Evolutionary conservation across 208 protist genomes (phyloP).

Genomic region (Kentomonas sorsogonicus): DNA sequence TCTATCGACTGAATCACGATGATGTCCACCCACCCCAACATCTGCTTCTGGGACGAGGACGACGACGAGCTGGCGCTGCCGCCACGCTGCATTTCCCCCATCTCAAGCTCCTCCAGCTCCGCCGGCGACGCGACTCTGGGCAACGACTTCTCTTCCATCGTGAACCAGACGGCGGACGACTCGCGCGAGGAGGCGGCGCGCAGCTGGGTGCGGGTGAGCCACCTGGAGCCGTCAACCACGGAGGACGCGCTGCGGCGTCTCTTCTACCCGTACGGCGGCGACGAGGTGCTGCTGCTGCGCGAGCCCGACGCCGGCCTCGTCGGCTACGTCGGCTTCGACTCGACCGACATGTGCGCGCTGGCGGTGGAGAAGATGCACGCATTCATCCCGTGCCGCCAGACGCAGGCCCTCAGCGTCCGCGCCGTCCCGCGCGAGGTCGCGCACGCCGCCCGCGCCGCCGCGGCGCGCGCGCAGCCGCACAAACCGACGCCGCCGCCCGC

Average conservation of each 20-base stretch:
- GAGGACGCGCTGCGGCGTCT: slow-evolving; percentile 52
- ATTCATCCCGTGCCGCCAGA: slow-evolving; percentile 75
- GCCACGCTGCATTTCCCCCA: too few relatives aligned
- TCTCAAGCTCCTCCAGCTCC: slow-evolving; percentile 53
- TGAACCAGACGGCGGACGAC: slow-evolving; percentile 22
- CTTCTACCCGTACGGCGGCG: slow-evolving; percentile 81
- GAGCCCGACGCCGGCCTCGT: slow-evolving; percentile 30
- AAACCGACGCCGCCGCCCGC: slow-evolving; percentile 22
- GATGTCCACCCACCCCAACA: too few relatives aligned
- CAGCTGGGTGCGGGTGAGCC: slow-evolving; percentile 60
- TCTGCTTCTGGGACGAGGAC: too few relatives aligned
- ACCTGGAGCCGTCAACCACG: slow-evolving; percentile 49
- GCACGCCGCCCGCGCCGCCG: slow-evolving; percentile 26
- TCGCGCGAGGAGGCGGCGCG: slow-evolving; percentile 31
- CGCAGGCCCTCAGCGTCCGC: slow-evolving; percentile 47
- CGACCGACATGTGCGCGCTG: slow-evolving; percentile 52
- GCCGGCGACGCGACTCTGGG: slow-evolving; percentile 64
- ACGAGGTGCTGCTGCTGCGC: slow-evolving; percentile 63
- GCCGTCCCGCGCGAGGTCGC: slow-evolving; percentile 48
- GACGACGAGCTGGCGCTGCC: too few relatives aligned
- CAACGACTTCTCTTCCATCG: slow-evolving; percentile 63
- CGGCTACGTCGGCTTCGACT: slow-evolving; percentile 77
- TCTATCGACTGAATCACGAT: too few relatives aligned
- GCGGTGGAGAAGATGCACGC: slow-evolving; percentile 73
- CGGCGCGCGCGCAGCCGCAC: too few relatives aligned